These are phyloP conservation scores for Pyricularia sp. DNA, from an alignment of 2,329 filamentous ascomycete genomes.

Conservation along the genomic window DNA sequence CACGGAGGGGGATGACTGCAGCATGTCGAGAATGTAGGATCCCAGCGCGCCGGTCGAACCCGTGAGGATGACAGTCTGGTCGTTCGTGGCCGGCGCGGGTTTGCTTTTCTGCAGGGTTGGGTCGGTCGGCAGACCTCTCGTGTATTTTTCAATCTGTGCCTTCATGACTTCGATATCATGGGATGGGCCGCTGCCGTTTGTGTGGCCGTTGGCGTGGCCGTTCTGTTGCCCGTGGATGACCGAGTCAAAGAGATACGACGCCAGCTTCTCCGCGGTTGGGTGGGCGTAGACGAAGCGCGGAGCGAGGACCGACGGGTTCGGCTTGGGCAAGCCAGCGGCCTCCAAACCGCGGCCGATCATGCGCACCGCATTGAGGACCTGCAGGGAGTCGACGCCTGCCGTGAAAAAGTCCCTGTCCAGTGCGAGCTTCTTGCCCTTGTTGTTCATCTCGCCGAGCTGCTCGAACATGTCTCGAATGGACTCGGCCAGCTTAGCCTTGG, in stretches of 20 bases:
- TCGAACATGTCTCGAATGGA: slow-evolving; percentile 20
- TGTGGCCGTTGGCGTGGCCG: slow-evolving; percentile 4
- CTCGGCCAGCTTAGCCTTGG: slow-evolving; percentile 14
- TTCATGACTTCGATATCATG: slow-evolving; percentile 17
- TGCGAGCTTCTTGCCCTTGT: slow-evolving; percentile 11
- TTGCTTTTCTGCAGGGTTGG: slow-evolving; percentile 7
- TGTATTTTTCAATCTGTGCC: slow-evolving; percentile 22
- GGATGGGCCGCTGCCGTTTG: slow-evolving; percentile 1
- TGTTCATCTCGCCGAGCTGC: slow-evolving; percentile 11
- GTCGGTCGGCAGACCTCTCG: slow-evolving; percentile 14
- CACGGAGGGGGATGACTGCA: slow-evolving; percentile 20
- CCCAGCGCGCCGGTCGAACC: slow-evolving; percentile 37
- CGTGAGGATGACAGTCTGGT: slow-evolving; percentile 30
- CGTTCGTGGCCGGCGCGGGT: slow-evolving; percentile 16
- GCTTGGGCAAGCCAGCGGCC: slow-evolving; percentile 15
- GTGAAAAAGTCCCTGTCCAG: slow-evolving; percentile 25
- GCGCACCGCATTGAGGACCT: slow-evolving; percentile 23
- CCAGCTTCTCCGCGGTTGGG: slow-evolving; percentile 21
- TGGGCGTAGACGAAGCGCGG: slow-evolving; percentile 26
- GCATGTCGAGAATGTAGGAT: slow-evolving; percentile 28
- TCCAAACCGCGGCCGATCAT: slow-evolving; percentile 22
- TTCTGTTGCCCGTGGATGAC: slow-evolving; percentile 11
- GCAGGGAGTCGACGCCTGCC: slow-evolving; percentile 26
- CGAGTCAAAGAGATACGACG: slow-evolving; percentile 16
- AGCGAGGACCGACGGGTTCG: slow-evolving; percentile 18